Conservation (phyloP, 1,139 yeast genomes). For the Candida sanyaensis region DNA sequence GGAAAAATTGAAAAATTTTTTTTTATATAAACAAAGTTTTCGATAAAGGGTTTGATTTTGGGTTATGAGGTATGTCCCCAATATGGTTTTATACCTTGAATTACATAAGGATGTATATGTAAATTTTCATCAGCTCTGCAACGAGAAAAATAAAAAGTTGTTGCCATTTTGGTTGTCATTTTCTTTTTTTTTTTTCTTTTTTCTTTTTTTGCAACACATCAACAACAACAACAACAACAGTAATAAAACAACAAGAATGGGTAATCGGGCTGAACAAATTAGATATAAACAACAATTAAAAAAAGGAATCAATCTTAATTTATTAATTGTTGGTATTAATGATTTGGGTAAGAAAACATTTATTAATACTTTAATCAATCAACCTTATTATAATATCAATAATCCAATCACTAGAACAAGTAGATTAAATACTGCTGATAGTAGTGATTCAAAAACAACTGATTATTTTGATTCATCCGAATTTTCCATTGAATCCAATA, state of each 20-base stretch:
- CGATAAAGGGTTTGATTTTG: no score
- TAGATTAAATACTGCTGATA: neutral
- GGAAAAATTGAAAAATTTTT: no score
- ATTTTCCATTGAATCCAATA: slow-evolving; percentile 9
- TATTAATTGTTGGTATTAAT: slow-evolving; percentile 35
- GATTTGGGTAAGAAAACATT: slow-evolving; percentile 37
- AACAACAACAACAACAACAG: neutral
- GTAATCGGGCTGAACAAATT: slow-evolving; percentile 6
- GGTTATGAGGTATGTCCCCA: neutral
- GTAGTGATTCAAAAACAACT: neutral
- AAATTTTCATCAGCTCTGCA: no score
- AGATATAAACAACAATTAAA: slow-evolving; percentile 15
- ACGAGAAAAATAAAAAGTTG: no score
- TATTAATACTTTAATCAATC: slow-evolving; percentile 31
- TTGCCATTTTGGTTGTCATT: neutral
- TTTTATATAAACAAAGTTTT: no score
- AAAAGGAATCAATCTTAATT: slow-evolving; percentile 27
- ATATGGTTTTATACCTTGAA: no score
- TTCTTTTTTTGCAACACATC: slow-evolving; percentile 1
- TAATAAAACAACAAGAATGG: neutral
- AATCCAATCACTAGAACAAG: neutral
- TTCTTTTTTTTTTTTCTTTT: no score
- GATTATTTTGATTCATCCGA: slow-evolving; percentile 2
- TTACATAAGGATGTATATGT: no score
- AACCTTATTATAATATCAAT: slow-evolving; percentile 14